Conservation (phyloP, 2,329 filamentous ascomycete genomes). For the Penicillium sp. region DNA sequence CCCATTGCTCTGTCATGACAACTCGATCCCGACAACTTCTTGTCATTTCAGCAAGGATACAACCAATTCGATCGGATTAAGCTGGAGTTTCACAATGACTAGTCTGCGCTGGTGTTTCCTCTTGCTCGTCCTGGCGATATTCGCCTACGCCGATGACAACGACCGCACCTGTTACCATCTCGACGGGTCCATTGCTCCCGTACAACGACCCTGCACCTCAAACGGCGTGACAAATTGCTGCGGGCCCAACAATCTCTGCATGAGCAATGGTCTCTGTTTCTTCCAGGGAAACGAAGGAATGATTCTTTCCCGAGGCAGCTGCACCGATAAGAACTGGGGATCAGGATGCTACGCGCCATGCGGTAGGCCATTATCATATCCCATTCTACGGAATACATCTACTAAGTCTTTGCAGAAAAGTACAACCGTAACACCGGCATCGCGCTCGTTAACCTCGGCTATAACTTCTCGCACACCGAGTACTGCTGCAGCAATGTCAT, state of each 20-base stretch:
- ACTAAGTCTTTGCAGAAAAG: too few relatives aligned
- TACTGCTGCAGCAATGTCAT: conserved; percentile 3
- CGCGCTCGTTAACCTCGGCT: conserved; percentile 1
- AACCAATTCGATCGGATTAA: background rate
- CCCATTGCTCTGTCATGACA: too few relatives aligned
- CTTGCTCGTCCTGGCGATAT: background rate
- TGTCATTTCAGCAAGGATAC: too few relatives aligned
- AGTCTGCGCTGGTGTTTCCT: background rate
- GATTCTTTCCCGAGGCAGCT: background rate
- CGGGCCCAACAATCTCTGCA: background rate
- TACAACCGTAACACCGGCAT: conserved; percentile 3
- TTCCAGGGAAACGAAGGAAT: background rate
- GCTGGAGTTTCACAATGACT: background rate
- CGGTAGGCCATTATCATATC: background rate
- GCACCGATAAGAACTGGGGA: conserved; percentile 1
- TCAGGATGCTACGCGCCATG: conserved; percentile 4
- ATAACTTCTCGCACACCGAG: conserved; percentile 1
- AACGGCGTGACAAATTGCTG: conserved; percentile 1
- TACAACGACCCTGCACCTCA: background rate
- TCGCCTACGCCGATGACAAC: background rate
- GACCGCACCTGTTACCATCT: conserved; percentile 3
- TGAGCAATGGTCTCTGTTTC: conserved; percentile 3
- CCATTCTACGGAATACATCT: background rate
- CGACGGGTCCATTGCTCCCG: background rate
- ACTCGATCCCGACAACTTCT: too few relatives aligned